Evolutionary conservation across 2,329 filamentous ascomycete species (phyloP).

Genomic region (Triangularia setosa): DNA sequence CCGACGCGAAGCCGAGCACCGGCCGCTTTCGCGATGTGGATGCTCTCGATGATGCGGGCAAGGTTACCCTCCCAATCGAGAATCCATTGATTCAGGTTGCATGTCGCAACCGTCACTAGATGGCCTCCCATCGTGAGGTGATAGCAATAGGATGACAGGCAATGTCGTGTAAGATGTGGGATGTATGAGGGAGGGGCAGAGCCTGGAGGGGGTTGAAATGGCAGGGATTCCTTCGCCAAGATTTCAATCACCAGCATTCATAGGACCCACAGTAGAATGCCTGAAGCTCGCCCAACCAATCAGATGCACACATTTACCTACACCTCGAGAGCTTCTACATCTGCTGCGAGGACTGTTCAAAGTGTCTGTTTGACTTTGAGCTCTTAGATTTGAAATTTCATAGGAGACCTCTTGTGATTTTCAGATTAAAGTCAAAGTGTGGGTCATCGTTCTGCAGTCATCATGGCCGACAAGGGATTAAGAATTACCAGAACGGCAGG

Average conservation of each 20-base stretch:
- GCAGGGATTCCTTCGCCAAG: background rate
- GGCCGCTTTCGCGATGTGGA: slow-evolving; percentile 58
- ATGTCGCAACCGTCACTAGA: slow-evolving; percentile 31
- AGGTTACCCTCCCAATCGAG: slow-evolving; percentile 49
- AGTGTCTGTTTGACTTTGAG: no score
- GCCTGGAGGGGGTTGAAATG: background rate
- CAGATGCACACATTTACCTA: background rate
- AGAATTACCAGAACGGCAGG: no score
- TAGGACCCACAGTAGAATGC: background rate
- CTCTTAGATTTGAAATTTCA: no score
- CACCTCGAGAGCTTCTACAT: background rate
- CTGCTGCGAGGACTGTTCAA: no score
- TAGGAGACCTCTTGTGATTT: no score
- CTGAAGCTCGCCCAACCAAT: background rate
- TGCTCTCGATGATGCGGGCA: slow-evolving; percentile 56
- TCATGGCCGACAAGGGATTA: no score
- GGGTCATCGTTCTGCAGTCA: no score
- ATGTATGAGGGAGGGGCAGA: background rate
- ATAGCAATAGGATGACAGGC: background rate
- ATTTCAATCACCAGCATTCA: background rate
- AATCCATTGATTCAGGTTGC: slow-evolving; percentile 35
- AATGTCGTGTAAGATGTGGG: background rate
- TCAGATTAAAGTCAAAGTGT: no score
- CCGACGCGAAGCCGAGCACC: slow-evolving; percentile 59
- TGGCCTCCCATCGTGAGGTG: slow-evolving; percentile 18